Percentiles rank a stretch among this genome's conserved stretches.
Conservation (phyloP, 352 stramenopile genomes). For the Pythium volutum region DNA sequence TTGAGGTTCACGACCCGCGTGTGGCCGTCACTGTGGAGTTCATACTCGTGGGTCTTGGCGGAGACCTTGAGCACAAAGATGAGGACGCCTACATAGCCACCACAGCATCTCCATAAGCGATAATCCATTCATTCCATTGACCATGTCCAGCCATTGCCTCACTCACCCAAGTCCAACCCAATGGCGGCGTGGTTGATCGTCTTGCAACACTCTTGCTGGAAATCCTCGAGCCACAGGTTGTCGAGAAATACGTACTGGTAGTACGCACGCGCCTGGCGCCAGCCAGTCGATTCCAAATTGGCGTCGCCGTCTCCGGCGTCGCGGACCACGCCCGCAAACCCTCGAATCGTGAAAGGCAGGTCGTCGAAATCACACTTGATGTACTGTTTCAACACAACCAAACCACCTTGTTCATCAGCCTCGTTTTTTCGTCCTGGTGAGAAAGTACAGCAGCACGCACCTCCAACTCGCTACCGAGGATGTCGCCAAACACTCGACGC, state of each 20-base stretch:
- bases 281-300: constrained; percentile 31
- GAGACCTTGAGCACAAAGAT: constrained; percentile 75
- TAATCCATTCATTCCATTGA: no score
- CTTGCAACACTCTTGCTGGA: constrained; percentile 45
- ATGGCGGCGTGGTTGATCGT: constrained; percentile 40
- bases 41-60: constrained; percentile 30
- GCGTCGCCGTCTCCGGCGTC: constrained; percentile 29
- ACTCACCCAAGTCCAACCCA: constrained; percentile 30
- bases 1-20: constrained; percentile 32
- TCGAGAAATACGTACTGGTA: constrained; percentile 74
- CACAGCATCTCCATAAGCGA: neutral
- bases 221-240: constrained; percentile 60
- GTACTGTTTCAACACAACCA: constrained; percentile 21
- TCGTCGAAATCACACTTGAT: constrained; percentile 9
- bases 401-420: neutral
- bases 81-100: constrained; percentile 46
- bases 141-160: no score
- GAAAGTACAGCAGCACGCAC: neutral
- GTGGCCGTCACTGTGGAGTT: constrained; percentile 29
- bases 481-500: constrained; percentile 13
- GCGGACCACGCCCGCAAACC: constrained; percentile 53
- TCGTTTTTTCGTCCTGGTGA: neutral
- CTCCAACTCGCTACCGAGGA: constrained; percentile 17
- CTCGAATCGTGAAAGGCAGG: constrained; percentile 36
- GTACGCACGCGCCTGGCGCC: constrained; percentile 54